Evolutionary conservation across 768 basidiomycete species (phyloP), one percentile per base, ranked within the genome.

Genomic region (Lepiota venenata): DNA sequence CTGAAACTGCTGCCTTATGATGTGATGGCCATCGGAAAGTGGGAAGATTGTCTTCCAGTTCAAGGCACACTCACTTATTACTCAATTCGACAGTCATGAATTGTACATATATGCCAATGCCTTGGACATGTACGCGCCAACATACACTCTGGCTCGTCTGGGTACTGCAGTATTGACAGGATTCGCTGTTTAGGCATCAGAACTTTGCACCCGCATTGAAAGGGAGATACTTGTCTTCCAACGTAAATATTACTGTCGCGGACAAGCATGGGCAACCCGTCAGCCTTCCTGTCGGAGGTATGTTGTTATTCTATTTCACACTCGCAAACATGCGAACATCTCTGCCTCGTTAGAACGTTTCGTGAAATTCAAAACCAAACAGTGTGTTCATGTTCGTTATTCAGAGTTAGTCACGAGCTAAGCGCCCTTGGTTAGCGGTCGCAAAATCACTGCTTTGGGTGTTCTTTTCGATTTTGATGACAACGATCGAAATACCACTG

Each of bases 1-100:
- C 74, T 94, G 58, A 70, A 79, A 18, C 69, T 81, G 52, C 74
- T 95, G 16, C 87, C 87, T 0, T 95, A 92, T 63, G 93, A 96
- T 63, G 62, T 92, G 2, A 79, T 93, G 64, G 71, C 90, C 2
- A 91, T 93, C 47, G 93, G 93, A 63, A 95, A 94, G 83, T 86
- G 63, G 38, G 87, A 67, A 1, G 20, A 14, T 27, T 8, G 5
- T 27, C 29, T 16, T 0, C n/a, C 20, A n/a, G 15, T 12, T 18
- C 6, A 35, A 14, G 9, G 18, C 12, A 16, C 22, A 35, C 7
- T 47, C 11, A 25, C 36, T 35, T 12, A 35, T 32, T 11, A 35
- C 12, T 47, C 12, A 14, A 41, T 36, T 16, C 35, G 14, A 40
- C 48, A 88, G 87, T 65, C 93, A 95, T 59, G 93, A 95, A 70